Conservation (phyloP, 2,329 filamentous ascomycete species). For the Colletotrichum lini region DNA sequence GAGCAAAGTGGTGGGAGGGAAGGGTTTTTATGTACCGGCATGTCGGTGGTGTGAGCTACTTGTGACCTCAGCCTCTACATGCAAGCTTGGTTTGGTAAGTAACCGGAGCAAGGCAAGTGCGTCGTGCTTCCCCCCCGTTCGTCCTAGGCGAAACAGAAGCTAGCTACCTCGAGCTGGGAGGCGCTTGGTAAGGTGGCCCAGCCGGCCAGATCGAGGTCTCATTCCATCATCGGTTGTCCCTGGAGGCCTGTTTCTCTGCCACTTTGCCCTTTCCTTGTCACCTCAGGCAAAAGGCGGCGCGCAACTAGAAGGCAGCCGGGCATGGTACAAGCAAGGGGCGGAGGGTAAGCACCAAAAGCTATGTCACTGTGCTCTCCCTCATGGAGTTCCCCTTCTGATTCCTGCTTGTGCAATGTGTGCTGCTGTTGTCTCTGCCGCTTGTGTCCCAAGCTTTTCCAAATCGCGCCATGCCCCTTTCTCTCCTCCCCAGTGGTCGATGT, state of each 20-base stretch:
- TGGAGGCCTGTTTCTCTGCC: not conserved
- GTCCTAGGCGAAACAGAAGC: constrained; percentile 33
- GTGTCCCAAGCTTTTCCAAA: constrained; percentile 12
- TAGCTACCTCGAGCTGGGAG: constrained; percentile 21
- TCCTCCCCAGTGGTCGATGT: constrained; percentile 10
- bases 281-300: constrained; percentile 12
- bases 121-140: not conserved
- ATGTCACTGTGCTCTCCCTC: constrained; percentile 8
- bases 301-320: not conserved
- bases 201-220: constrained; percentile 36
- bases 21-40: constrained; percentile 40
- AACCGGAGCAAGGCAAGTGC: constrained; percentile 30
- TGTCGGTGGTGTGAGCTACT: constrained; percentile 30
- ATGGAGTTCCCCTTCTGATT: not conserved
- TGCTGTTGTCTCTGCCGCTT: not conserved
- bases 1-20: constrained; percentile 29
- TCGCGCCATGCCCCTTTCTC: constrained; percentile 24
- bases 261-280: not conserved
- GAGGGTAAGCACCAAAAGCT: not conserved
- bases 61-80: constrained; percentile 41
- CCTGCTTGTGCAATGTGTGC: not conserved
- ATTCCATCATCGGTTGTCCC: constrained; percentile 36
- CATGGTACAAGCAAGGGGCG: constrained; percentile 16
- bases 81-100: constrained; percentile 17
- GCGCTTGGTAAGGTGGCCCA: constrained; percentile 17